Percentiles rank a stretch among this genome's conserved stretches.
Evolutionary conservation across 1,284 basidiomycete species (phyloP).

Genomic region (Leccinum fallax): DNA sequence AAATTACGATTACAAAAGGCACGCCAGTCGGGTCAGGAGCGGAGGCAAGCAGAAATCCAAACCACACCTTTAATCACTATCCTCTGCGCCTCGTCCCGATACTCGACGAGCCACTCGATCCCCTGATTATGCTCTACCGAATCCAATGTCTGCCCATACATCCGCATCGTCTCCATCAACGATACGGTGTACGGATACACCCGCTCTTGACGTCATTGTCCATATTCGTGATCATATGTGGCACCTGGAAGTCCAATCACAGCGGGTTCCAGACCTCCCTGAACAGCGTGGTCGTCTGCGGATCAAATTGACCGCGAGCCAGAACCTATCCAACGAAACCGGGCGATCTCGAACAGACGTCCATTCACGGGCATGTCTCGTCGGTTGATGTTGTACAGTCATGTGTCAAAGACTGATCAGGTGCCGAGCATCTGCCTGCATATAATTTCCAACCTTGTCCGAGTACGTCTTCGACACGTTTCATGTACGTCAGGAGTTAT

Average conservation of each 20-base stretch:
- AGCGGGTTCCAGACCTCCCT: too few relatives aligned
- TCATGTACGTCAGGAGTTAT: slow-evolving; percentile 72
- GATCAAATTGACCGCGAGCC: too few relatives aligned
- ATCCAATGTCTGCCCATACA: not conserved
- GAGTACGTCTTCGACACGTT: too few relatives aligned
- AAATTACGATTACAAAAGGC: not conserved
- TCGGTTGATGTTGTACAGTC: slow-evolving; percentile 93
- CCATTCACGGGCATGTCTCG: slow-evolving; percentile 37
- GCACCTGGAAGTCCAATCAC: too few relatives aligned
- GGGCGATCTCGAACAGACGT: too few relatives aligned
- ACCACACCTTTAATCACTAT: not conserved
- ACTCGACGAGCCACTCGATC: too few relatives aligned
- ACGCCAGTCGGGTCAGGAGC: not conserved
- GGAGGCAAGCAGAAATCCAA: not conserved
- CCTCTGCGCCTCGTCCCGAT: slow-evolving; percentile 27
- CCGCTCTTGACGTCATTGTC: too few relatives aligned
- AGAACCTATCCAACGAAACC: too few relatives aligned
- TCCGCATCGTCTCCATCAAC: not conserved
- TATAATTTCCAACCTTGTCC: not conserved
- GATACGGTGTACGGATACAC: not conserved
- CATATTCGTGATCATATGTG: too few relatives aligned
- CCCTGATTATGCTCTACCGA: too few relatives aligned
- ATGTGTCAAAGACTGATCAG: slow-evolving; percentile 73
- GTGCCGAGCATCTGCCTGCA: slow-evolving; percentile 48
- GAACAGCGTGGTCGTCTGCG: too few relatives aligned